Base-by-base conservation (phyloP, 2,329 filamentous ascomycete genomes). In the Pezicula carpinea region DNA sequence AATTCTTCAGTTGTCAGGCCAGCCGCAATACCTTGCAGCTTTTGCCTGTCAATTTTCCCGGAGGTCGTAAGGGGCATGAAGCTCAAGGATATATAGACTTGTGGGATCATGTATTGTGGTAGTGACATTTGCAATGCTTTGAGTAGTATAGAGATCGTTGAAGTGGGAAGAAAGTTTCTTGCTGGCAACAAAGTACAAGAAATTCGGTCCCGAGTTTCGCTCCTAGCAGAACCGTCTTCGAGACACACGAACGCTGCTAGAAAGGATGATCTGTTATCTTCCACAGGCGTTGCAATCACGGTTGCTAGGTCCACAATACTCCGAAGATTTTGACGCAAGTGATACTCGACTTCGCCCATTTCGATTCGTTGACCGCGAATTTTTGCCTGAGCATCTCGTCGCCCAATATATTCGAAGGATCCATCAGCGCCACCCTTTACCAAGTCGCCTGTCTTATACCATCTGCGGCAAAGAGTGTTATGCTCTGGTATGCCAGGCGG, bases 321-420 rank as follows among this genome's bases (percentile, higher is more conserved):
- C 7, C 29, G 29, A 14, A 32, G 29, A 14, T 32, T 32, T 14
- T 32, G 29, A 8, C 29, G 29, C 14, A 46, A 7, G 23, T 49
- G 48, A 22, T 43, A 35, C 21, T 49, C 47, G 2, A 49, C 33
- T 21, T 47, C 47, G 17, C 44, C 44, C 7, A 50, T 29, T 26
- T 50, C 47, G 19, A 50, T 39, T 14, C 47, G 44, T 23, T 50
- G 47, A 10, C 47, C 47, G 4, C 35, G 38, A 21, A 50, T 31
- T 32, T 87, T 86, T 47, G 83, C 75, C 59, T 82, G 81, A 19
- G 75, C 76, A 55, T 85, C 82, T 39, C 75, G 74, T 43, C 83
- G 73, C 6, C 81, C 80, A 31, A 82, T 67, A 50, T 79, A 81
- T 14, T 73, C 61, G 39, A 82, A 71, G 13, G 59, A 60, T 1